Base-by-base conservation (phyloP, 495 filamentous ascomycete species). In the Friedmanniomyces simplex region DNA sequence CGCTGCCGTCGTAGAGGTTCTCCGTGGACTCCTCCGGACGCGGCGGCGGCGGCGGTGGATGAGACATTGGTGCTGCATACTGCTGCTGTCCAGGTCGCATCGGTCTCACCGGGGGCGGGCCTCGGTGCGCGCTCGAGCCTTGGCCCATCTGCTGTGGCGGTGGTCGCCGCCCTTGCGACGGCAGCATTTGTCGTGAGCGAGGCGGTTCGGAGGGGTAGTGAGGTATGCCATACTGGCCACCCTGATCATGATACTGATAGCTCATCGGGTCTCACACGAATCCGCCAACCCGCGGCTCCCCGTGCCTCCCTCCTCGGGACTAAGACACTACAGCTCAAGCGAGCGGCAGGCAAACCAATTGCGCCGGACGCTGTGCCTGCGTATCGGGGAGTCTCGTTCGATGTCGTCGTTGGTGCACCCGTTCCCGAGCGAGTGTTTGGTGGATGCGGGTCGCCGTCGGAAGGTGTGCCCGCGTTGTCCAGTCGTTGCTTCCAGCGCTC, bases 1-100 rank as follows among this genome's bases (percentile, higher is more conserved):
- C 60, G 32, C 55, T 63, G 28, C 60, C 60, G 28, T 63, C 55
- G 32, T 59, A 63, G n/a, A 62, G 50, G 52, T 57, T 58, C 36
- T 56, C 53, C 39, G 39, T 34, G 7, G 34, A 50, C 16, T 51
- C 46, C 11, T 26, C 3, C 16, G 11, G 18, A 1, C 22, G 21
- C 11, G 52, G 52, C 1, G n/a, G n/a, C n/a, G n/a, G n/a, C n/a
- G 39, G 50, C 12, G 51, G 41, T 32, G 56, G 52, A 11, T 6
- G 46, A 8, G 41, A 41, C 28, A 16, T 30, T 12, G 36, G 22
- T 30, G 34, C 50, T 18, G 39, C 18, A 49, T 54, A 49, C 6
- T 47, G 25, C 48, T 52, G 48, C 2, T 28, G 3, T 10, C 18
- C 55, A 25, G 58, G 58, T 45, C 53, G 49, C 37, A 51, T 39